phyloP scores from a whole-genome alignment of 2,329 filamentous ascomycete species.

The Neopestalotiopsis sp. region DNA sequence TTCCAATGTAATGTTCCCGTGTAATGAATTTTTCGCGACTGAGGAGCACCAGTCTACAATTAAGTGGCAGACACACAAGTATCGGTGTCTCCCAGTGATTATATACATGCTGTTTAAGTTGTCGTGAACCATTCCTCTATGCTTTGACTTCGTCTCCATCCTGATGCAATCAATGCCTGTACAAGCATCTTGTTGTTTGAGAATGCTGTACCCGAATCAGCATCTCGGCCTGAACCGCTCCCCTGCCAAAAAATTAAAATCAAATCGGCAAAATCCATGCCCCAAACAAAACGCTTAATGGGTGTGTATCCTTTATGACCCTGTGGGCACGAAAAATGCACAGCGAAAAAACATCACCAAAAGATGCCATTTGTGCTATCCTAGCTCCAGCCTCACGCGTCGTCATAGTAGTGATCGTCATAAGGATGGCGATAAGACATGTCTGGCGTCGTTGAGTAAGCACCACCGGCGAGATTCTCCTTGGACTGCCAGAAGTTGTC shows the following conservation, averaged over 20 bases:
- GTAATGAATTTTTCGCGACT: background rate
- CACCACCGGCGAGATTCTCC: slow-evolving; percentile 57
- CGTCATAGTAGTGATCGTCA: slow-evolving; percentile 61
- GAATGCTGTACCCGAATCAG: slow-evolving; percentile 4
- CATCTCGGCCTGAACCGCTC: background rate
- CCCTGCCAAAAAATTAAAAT: background rate
- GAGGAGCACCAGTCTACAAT: background rate
- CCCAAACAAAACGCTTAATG: slow-evolving; percentile 10
- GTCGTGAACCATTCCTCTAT: background rate
- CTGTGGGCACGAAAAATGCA: background rate
- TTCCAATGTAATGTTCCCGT: background rate
- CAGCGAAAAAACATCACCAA: background rate
- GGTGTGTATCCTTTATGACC: background rate
- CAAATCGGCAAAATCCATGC: background rate
- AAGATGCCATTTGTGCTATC: background rate
- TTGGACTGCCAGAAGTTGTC: slow-evolving; percentile 57
- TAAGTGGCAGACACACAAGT: background rate
- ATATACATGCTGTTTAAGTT: slow-evolving; percentile 7
- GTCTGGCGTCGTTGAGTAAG: slow-evolving; percentile 47
- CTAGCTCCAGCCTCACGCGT: slow-evolving; percentile 42
- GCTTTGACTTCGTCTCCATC: background rate
- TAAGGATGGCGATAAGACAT: slow-evolving; percentile 45
- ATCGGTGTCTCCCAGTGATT: background rate
- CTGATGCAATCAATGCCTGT: slow-evolving; percentile 3
- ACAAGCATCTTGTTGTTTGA: slow-evolving; percentile 8